A percentile compares a stretch with the other conserved stretches of the same genome.
Conservation (phyloP, 495 filamentous ascomycete genomes). For the Aspergillus kassunensis region DNA sequence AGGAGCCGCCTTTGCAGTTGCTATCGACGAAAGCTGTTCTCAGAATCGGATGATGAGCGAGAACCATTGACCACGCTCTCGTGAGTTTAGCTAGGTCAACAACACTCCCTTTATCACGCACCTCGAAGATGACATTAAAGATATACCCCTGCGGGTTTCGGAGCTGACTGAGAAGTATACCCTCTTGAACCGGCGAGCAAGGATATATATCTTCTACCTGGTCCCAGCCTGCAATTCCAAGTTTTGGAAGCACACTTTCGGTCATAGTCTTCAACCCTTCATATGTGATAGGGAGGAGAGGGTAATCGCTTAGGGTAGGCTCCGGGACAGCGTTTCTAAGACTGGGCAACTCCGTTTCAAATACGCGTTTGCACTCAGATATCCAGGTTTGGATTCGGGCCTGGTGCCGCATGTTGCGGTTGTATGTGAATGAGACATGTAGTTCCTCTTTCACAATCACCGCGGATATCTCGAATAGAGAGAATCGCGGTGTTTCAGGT, state of each 20-base stretch:
- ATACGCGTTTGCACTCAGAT: constrained; percentile 52
- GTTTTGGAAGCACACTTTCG: constrained; percentile 43
- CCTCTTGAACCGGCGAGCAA: constrained; percentile 63
- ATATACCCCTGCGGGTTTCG: constrained; percentile 46
- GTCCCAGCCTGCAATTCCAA: constrained; percentile 37
- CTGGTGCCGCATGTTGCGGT: constrained; percentile 53
- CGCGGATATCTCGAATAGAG: constrained; percentile 60
- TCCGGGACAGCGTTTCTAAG: constrained; percentile 47
- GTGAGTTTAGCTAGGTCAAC: constrained; percentile 40
- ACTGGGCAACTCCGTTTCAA: constrained; percentile 51
- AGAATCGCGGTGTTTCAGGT: constrained; percentile 47
- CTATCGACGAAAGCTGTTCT: constrained; percentile 55
- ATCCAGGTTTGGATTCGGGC: constrained; percentile 57
- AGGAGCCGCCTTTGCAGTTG: constrained; percentile 45
- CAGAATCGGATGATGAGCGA: constrained; percentile 50
- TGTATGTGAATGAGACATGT: constrained; percentile 60
- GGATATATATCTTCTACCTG: constrained; percentile 60
- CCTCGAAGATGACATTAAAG: constrained; percentile 45
- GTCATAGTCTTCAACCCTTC: constrained; percentile 43
- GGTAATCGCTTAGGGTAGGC: constrained; percentile 60
- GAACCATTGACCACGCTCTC: constrained; percentile 50
- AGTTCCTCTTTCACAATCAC: constrained; percentile 56
- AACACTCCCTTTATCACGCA: constrained; percentile 22
- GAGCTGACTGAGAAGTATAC: constrained; percentile 60
- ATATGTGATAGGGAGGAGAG: constrained; percentile 59